Percentiles rank a stretch among this genome's conserved stretches.
Conservation (phyloP, 2,329 filamentous ascomycete genomes). For the Colletotrichum sp. region DNA sequence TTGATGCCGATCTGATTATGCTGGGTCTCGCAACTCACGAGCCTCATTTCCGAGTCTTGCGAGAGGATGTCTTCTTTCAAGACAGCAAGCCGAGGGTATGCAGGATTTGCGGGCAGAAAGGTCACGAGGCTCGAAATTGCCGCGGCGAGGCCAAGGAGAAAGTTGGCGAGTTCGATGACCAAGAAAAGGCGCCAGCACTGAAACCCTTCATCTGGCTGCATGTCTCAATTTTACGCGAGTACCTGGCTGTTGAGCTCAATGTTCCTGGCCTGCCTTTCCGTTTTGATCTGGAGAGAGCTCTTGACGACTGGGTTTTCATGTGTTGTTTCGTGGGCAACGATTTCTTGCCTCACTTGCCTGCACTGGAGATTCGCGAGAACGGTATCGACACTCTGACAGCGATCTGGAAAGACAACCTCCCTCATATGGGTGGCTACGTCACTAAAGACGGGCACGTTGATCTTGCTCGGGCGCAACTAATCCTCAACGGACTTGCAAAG, state of each 20-base stretch:
- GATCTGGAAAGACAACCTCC: slow-evolving; percentile 96
- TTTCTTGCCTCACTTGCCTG: slow-evolving; percentile 96
- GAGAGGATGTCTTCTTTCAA: slow-evolving; percentile 96
- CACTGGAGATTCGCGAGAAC: slow-evolving; percentile 94
- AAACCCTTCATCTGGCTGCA: slow-evolving; percentile 99
- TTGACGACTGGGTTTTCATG: slow-evolving; percentile 99
- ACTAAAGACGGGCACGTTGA: slow-evolving; percentile 95
- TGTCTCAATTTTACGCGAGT: slow-evolving; percentile 89
- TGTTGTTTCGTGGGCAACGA: slow-evolving; percentile 99
- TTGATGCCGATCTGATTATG: slow-evolving; percentile 99
- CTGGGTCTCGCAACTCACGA: slow-evolving; percentile 96
- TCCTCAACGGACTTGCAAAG: slow-evolving; percentile 85
- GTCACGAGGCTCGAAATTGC: slow-evolving; percentile 88
- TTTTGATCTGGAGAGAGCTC: slow-evolving; percentile 90
- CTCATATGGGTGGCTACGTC: slow-evolving; percentile 91
- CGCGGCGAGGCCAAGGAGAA: slow-evolving; percentile 80
- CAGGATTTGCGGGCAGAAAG: slow-evolving; percentile 88
- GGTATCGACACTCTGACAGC: slow-evolving; percentile 95
- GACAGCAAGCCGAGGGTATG: slow-evolving; percentile 84
- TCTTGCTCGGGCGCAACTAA: slow-evolving; percentile 83
- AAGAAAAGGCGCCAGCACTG: slow-evolving; percentile 69
- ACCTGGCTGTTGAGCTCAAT: slow-evolving; percentile 87
- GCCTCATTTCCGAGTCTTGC: slow-evolving; percentile 92
- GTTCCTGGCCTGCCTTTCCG: slow-evolving; percentile 83
- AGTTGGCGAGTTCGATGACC: slow-evolving; percentile 80